Base-by-base conservation (phyloP, 2,329 filamentous ascomycete genomes). In the Aspergillus candidus region DNA sequence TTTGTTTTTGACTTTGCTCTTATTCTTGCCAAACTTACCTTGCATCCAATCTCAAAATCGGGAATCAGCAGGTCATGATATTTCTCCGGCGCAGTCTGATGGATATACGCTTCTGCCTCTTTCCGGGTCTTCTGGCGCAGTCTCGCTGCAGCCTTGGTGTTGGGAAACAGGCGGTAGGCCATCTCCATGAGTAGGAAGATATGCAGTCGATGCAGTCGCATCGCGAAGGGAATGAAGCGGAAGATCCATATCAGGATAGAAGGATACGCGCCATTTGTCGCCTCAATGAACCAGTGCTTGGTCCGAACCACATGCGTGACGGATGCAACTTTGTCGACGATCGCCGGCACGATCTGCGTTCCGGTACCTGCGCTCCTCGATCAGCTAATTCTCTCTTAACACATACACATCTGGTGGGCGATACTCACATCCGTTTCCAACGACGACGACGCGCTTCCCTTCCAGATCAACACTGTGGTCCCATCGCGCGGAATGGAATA, bases 241-340 rank as follows among this genome's bases (percentile, higher is more conserved):
- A 76, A 72, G 2, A 65, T 46, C n/a, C 58, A 61, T 51, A 72
- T 69, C 58, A 72, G 73, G 0, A 57, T 41, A 0, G 56, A 13
- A 0, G 65, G 61, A 48, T 74, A 75, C 37, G 58, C 46, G 0
- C 65, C 69, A 40, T 73, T 74, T 0, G 68, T 63, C 10, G 72
- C 64, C 38, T 72, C 68, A 2, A 67, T 61, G 1, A 77, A 60
- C 60, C 71, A 77, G 46, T 77, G 75, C 4, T 74, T 60, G 56
- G 76, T 73, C 7, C 72, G 69, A n/a, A 61, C 67, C 49, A 77
- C 76, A 38, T 77, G 73, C 0, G 66, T 70, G 15, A 74, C 58
- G 17, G 62, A 65, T 14, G 58, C 63, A 8, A 65, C 70, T 4
- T 65, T 58, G 11, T 52, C 53, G 55, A n/a, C 59, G 59, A 29